Base-by-base conservation (phyloP, 1,139 yeast species). In the Oligophagozyma castellii region DNA sequence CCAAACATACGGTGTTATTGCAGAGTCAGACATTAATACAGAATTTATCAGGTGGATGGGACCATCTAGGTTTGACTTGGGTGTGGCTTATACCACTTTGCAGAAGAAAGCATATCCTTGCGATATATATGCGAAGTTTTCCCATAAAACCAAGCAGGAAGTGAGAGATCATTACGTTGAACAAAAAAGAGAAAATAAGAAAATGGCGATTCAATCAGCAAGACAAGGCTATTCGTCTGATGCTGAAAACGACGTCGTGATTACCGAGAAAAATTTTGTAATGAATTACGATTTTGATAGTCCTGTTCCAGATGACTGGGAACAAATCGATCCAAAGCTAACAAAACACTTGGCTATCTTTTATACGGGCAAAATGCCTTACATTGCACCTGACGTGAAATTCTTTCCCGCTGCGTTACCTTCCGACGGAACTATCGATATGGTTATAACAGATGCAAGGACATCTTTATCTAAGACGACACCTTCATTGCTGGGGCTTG, bases 361-460 rank as follows among this genome's bases (percentile, higher is more conserved):
- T 42, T 89, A 86, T 48, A 79, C 79, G 3, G 96, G 98, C 2
- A 81, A 84, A 39, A 76, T 89, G 84, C 95, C 96, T 4, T 79
- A 77, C 53, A 67, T 89, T 43, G 72, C 95, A 2, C 65, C 71
- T 18, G 92, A 77, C 43, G 73, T 78, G 2, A 76, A 77, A 45
- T 81, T 86, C 50, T 89, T 89, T 58, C 98, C 98, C 0, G 93
- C 93, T 1, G 84, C 95, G 0, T 61, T 83, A 33, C 95, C 95
- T 2, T 65, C 70, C 38, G 98, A 89, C 56, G 95, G 95, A 3
- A 58, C 77, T 3, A 70, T 89, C 65, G 98, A 89, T 53, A 44
- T 89, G 51, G 65, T 84, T 10, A 52, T 79, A 20, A 73, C 79
- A 42, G 81, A 77, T 48, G 61, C 77, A 2, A 58, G 70, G 19